Base-by-base conservation (phyloP, 352 stramenopile genomes). In the Blastocystis sp. region DNA sequence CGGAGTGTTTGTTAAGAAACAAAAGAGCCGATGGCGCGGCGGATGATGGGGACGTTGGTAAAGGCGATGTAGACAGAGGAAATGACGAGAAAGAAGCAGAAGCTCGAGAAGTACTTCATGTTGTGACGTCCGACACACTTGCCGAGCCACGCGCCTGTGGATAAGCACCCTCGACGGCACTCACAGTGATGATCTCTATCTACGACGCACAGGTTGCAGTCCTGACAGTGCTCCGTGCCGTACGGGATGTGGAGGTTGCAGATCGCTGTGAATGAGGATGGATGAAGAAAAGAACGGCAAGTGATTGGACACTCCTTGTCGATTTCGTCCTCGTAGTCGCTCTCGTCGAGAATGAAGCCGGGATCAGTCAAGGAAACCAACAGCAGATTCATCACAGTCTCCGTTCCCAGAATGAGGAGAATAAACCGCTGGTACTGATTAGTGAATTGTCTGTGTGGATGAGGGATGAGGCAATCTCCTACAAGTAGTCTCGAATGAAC, bases 41-140 rank as follows among this genome's bases (percentile, higher is more conserved):
- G 51, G 11, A 59, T 18, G 7, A 27, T 18, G 32, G 51, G 51
- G 51, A 59, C n/a, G 11, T 59, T 59, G 32, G 51, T 59, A 11
- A 59, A 32, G 32, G 18, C 51, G 32, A 81, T 27, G 36, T 81
- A 81, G 14, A 48, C 27, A 61, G 56, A 61, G n/a, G 69, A 81
- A 24, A 81, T 61, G 9, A 65, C 69, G 14, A 81, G 0, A 24
- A 51, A 81, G 14, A 81, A 51, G 46, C 18, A 46, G 34, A 81
- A 81, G 53, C 49, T 63, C 6, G 46, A 40, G 42, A 81, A 81
- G 16, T 61, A 64, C 11, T 29, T 24, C 69, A 81, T 65, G 69
- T 81, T 81, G 48, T 64, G 27, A 0, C 32, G n/a, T 27, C 69
- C 69, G 46, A 81, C 27, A 42, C 69, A 81, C 69, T 81, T 81